phyloP scores from a whole-genome alignment of 2,329 filamentous ascomycete genomes.

The Hypoxylon sp. region DNA sequence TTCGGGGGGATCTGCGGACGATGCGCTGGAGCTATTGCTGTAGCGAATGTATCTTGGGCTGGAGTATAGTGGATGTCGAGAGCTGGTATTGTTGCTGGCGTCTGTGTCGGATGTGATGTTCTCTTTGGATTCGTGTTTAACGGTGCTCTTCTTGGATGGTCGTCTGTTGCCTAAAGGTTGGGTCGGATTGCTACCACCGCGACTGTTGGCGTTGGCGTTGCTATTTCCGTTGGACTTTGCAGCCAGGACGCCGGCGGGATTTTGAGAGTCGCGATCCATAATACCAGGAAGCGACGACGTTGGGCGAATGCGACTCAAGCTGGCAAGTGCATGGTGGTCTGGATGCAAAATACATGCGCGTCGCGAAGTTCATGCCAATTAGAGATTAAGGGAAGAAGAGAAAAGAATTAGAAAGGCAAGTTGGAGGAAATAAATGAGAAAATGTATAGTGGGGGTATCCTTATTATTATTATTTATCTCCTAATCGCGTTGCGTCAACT shows the following conservation, averaged over 20 bases:
- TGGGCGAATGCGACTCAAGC: constrained; percentile 27
- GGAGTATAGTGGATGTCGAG: constrained; percentile 26
- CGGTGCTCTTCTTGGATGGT: constrained; percentile 22
- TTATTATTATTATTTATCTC: constrained; percentile 9
- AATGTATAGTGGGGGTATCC: constrained; percentile 4
- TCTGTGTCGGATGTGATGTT: constrained; percentile 38
- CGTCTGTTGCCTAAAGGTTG: constrained; percentile 33
- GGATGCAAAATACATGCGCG: constrained; percentile 13
- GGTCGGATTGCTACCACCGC: constrained; percentile 32
- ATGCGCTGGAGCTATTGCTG: constrained; percentile 21
- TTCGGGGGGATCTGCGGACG: constrained; percentile 24
- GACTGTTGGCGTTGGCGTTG: constrained; percentile 16
- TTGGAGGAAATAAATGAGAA: neutral
- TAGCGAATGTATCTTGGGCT: constrained; percentile 27
- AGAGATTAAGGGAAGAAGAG: constrained; percentile 5
- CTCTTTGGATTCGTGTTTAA: constrained; percentile 36
- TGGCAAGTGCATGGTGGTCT: constrained; percentile 23
- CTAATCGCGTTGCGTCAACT: constrained; percentile 12
- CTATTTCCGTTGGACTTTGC: constrained; percentile 37
- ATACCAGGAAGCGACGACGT: constrained; percentile 13
- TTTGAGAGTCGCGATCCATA: constrained; percentile 38
- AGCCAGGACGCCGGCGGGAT: constrained; percentile 32
- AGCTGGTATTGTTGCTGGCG: constrained; percentile 17
- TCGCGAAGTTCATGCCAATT: constrained; percentile 21
- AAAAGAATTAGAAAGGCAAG: constrained; percentile 1